These are phyloP conservation scores for Ziziphus jujuba DNA, from an alignment of 306 rosid genomes.

Conservation along the genomic window DNA sequence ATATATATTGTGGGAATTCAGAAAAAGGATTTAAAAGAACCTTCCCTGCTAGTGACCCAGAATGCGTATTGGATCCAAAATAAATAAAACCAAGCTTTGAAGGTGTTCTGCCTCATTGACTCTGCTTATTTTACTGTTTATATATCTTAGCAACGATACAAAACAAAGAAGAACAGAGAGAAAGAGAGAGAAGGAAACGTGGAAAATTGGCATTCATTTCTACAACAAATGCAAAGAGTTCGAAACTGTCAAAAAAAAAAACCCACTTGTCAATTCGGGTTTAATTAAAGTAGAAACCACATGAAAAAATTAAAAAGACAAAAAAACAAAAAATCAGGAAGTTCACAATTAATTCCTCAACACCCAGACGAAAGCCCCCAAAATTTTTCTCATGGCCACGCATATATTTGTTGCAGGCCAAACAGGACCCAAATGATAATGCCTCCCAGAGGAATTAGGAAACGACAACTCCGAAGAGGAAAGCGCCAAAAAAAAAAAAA, in stretches of 20 bases:
- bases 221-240: neutral
- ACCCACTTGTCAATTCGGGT: conserved; percentile 18
- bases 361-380: neutral
- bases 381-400: neutral
- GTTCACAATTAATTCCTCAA: too few species aligned
- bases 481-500: too few species aligned
- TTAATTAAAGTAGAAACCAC: neutral
- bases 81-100: neutral
- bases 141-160: too few species aligned
- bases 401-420: neutral
- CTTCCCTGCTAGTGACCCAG: neutral
- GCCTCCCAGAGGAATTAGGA: neutral
- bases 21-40: neutral
- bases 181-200: neutral
- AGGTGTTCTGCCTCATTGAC: too few species aligned
- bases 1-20: neutral
- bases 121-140: too few species aligned
- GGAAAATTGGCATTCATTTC: conserved; percentile 5
- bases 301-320: too few species aligned
- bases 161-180: neutral
- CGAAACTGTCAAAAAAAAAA: conserved; percentile 15
- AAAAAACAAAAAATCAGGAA: too few species aligned
- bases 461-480: neutral
- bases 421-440: neutral
- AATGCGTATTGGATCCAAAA: neutral